Base-by-base conservation (phyloP, 2,329 filamentous ascomycete genomes). In the Pseudopithomyces chartarum region DNA sequence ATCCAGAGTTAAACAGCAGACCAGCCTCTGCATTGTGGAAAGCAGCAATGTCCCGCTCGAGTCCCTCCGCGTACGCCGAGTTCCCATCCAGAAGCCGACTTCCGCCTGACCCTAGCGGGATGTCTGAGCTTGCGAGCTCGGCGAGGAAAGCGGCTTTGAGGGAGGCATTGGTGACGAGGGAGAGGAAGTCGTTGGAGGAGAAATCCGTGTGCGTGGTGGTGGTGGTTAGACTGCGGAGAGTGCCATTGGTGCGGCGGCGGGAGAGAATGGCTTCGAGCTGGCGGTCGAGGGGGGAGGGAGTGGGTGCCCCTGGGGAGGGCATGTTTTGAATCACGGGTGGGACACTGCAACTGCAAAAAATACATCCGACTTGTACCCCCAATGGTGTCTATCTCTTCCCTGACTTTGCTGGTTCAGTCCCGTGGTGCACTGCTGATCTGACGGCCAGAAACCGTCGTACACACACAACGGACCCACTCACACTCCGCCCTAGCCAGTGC, bases 81-180 rank as follows among this genome's bases (percentile, higher is more conserved):
- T 90, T 90, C 2, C 88, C 88, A 61, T 90, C 85, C 3, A 89
- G 77, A 0, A 90, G 77, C 7, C 88, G 80, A 0, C 86, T 88
- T 2, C 88, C 87, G 0, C 82, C 80, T 47, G 83, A 83, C 23
- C 84, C 82, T 20, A 87, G 79, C 0, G 78, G 76, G n/a, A 78
- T 57, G 58, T 56, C 57, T n/a, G 48, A 51, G 22, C 23, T n/a
- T 23, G 56, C 33, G 2, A 85, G 70, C 57, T 84, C 81, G 6
- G 76, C 53, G 8, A 86, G 70, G 59, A 81, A 87, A 1, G 76
- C 73, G 3, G 73, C 5, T 81, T 81, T n/a, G 15, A 86, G 78
- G 4, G 69, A 67, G 0, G 75, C 66, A 7, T 79, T 83, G 1
- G 75, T 80, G 1, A 78, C 81, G 3, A 89, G 75, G 0, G 85